Conservation (phyloP, 2,329 filamentous ascomycete genomes). For the Trichophyton mentagrophytes region DNA sequence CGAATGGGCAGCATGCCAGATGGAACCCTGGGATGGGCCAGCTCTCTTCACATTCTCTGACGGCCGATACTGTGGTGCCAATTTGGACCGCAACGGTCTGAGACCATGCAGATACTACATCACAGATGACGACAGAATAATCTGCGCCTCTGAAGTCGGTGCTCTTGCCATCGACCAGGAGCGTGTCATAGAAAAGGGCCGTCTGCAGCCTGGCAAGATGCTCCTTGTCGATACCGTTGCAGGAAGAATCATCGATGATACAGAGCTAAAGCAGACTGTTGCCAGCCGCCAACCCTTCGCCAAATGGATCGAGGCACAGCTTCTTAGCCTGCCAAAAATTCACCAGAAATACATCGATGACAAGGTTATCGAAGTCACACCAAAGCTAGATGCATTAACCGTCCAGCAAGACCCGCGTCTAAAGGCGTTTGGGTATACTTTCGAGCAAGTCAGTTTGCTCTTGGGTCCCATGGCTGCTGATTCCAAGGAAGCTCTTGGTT, state of each 20-base stretch:
- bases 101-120: conserved; percentile 95
- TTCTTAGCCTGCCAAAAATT: conserved; percentile 68
- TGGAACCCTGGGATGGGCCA: conserved; percentile 97
- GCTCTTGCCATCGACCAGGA: conserved; percentile 87
- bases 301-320: conserved; percentile 72
- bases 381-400: conserved; percentile 53
- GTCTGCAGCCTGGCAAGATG: conserved; percentile 90
- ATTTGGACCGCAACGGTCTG: conserved; percentile 88
- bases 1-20: conserved; percentile 96
- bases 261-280: conserved; percentile 79
- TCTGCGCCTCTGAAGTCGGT: conserved; percentile 92
- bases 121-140: conserved; percentile 90
- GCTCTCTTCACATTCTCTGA: conserved; percentile 96
- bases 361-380: conserved; percentile 45
- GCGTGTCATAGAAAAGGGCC: conserved; percentile 79
- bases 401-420: conserved; percentile 77
- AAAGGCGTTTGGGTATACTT: conserved; percentile 82
- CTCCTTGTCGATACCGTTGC: conserved; percentile 82
- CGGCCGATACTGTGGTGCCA: conserved; percentile 91
- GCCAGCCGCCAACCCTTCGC: conserved; percentile 79
- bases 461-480: conserved; percentile 93
- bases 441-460: conserved; percentile 85
- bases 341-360: conserved; percentile 43
- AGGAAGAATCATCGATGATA: conserved; percentile 87
- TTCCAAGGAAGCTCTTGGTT: conserved; percentile 91